Conservation (phyloP, 148 eudicot species). For the Gaultheria prostrata region DNA sequence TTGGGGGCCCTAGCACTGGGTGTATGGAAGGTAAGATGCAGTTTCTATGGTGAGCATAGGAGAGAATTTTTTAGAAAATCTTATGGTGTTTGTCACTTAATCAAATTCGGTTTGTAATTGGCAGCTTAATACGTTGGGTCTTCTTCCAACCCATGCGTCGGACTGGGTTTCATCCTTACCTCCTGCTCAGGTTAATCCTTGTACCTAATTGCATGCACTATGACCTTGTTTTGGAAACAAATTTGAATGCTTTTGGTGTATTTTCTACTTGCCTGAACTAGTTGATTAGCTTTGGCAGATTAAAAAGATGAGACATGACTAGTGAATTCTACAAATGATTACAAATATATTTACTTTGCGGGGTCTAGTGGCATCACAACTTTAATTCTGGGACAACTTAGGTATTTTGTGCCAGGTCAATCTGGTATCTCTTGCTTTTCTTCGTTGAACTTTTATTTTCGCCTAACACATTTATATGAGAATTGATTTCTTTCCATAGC, state of each 20-base stretch:
- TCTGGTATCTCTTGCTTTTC: background rate
- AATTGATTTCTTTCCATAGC: background rate
- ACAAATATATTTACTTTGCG: background rate
- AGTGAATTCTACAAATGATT: background rate
- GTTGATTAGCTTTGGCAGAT: background rate
- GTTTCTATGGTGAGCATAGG: background rate
- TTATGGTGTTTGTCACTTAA: background rate
- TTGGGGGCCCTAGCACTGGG: conserved; percentile 81
- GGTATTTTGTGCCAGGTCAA: background rate
- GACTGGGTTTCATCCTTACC: conserved; percentile 98
- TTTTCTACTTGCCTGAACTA: background rate
- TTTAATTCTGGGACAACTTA: background rate
- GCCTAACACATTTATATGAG: background rate
- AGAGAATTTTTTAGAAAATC: background rate
- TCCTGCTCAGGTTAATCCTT: conserved; percentile 73
- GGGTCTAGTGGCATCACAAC: background rate
- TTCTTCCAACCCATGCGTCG: conserved; percentile 94
- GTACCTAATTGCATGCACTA: conserved; percentile 7
- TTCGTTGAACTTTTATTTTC: background rate
- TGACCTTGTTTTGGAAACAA: background rate
- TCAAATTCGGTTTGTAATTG: conserved; percentile 16
- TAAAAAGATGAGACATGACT: background rate
- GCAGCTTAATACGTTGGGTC: conserved; percentile 95
- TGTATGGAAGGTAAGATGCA: conserved; percentile 75
- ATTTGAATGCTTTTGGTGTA: background rate